A percentile compares a stretch with the other conserved stretches of the same genome.
These are phyloP conservation scores for Xylariaceae sp. DNA, from an alignment of 2,329 filamentous ascomycete species.

Conservation along the genomic window DNA sequence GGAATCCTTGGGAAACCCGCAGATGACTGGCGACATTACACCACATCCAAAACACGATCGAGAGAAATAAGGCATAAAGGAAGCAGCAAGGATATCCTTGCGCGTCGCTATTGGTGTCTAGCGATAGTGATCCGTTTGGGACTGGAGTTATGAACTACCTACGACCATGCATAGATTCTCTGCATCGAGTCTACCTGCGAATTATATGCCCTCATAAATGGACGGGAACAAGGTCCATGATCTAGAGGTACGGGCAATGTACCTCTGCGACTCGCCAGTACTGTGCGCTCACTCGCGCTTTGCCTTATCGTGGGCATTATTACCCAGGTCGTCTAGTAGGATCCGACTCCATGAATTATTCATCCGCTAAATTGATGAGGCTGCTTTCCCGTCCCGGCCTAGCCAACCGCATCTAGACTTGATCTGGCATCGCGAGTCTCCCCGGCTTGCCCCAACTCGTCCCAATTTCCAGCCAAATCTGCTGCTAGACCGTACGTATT, in stretches of 20 bases:
- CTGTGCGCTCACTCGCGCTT: too few relatives aligned
- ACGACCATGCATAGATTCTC: too few relatives aligned
- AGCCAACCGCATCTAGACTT: background rate
- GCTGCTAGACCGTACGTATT: background rate
- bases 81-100: constrained; percentile 12
- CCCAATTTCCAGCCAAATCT: background rate
- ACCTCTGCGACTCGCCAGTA: too few relatives aligned
- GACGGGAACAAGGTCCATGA: too few relatives aligned
- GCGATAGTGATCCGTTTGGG: background rate
- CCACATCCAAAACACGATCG: background rate
- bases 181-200: too few relatives aligned
- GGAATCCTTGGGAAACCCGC: background rate
- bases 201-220: too few relatives aligned
- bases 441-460: constrained; percentile 6
- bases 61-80: constrained; percentile 1
- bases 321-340: too few relatives aligned
- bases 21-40: background rate
- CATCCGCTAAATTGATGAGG: background rate
- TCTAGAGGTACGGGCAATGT: too few relatives aligned
- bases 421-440: background rate
- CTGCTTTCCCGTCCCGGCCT: background rate
- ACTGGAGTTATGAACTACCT: background rate
- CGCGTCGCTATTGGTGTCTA: constrained; percentile 17
- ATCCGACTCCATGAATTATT: too few relatives aligned
- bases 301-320: too few relatives aligned